A percentile compares a stretch with the other conserved stretches of the same genome.
Evolutionary conservation across 2,329 filamentous ascomycete genomes (phyloP).

Genomic region (Mariannaea elegans): DNA sequence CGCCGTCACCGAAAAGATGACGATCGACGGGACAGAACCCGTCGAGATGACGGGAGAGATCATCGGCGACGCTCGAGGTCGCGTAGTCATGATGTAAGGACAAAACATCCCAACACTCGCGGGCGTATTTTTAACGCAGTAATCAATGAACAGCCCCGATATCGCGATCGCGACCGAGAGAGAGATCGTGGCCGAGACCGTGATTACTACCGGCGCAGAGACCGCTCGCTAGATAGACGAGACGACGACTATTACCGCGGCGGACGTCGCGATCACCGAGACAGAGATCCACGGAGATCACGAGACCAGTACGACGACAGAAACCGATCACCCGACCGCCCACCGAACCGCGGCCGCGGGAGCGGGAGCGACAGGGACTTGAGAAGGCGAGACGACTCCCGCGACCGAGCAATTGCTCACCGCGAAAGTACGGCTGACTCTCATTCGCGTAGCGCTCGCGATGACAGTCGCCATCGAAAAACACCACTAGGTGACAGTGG

Average conservation of each 20-base stretch:
- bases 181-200: conserved; percentile 62
- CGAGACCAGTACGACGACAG: conserved; percentile 67
- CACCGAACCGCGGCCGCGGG: conserved; percentile 72
- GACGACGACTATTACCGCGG: conserved; percentile 72
- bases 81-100: conserved; percentile 70
- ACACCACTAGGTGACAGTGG: conserved; percentile 59
- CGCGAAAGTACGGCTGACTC: conserved; percentile 78
- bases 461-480: conserved; percentile 66
- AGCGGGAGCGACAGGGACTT: conserved; percentile 71
- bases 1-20: conserved; percentile 73
- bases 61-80: conserved; percentile 67
- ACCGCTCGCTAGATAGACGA: conserved; percentile 74
- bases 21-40: conserved; percentile 64
- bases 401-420: conserved; percentile 69
- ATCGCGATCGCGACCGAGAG: conserved; percentile 64
- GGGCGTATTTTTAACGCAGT: conserved; percentile 51
- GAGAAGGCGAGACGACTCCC: conserved; percentile 78
- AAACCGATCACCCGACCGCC: conserved; percentile 66
- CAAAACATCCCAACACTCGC: conserved; percentile 27
- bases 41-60: conserved; percentile 59
- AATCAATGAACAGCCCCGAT: conserved; percentile 59
- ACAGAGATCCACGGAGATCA: conserved; percentile 71
- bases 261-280: conserved; percentile 63
- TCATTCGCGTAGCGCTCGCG: conserved; percentile 70
- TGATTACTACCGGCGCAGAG: conserved; percentile 70